phyloP scores from a whole-genome alignment of 805 yeast genomes.

The Naumovozyma baii region DNA sequence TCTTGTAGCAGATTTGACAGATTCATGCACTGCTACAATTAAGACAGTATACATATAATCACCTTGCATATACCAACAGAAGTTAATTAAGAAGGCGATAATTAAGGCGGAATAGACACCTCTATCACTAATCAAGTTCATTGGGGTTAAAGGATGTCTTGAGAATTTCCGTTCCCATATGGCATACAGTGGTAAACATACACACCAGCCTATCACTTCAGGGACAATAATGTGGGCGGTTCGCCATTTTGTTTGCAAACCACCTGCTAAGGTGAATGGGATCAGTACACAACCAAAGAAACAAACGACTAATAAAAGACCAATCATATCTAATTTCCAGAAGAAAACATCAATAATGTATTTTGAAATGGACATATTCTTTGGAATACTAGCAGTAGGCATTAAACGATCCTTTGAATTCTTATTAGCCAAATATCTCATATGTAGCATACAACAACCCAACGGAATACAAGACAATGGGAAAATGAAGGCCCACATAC shows the following conservation, averaged over 20 bases:
- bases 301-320: slow-evolving; percentile 45
- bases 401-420: slow-evolving; percentile 43
- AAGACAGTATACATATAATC: slow-evolving; percentile 61
- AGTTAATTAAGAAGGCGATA: slow-evolving; percentile 49
- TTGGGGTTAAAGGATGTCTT: slow-evolving; percentile 54
- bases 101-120: slow-evolving; percentile 65
- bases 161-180: slow-evolving; percentile 53
- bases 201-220: slow-evolving; percentile 63
- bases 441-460: slow-evolving; percentile 42
- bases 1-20: slow-evolving; percentile 53
- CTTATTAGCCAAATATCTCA: slow-evolving; percentile 44
- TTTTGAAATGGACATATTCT: slow-evolving; percentile 33
- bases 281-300: slow-evolving; percentile 56
- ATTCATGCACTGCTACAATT: slow-evolving; percentile 51
- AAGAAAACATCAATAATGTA: slow-evolving; percentile 34
- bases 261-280: slow-evolving; percentile 73
- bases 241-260: slow-evolving; percentile 45
- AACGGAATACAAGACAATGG: slow-evolving; percentile 59
- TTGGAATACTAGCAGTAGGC: slow-evolving; percentile 52
- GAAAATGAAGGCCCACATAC: slow-evolving; percentile 71
- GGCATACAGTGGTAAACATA: slow-evolving; percentile 46
- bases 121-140: slow-evolving; percentile 49
- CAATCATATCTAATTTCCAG: slow-evolving; percentile 60
- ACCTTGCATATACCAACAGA: slow-evolving; percentile 59
- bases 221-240: slow-evolving; percentile 58